phyloP scores from a whole-genome alignment of 1,139 yeast species.

The Saccharomyces hybrid region DNA sequence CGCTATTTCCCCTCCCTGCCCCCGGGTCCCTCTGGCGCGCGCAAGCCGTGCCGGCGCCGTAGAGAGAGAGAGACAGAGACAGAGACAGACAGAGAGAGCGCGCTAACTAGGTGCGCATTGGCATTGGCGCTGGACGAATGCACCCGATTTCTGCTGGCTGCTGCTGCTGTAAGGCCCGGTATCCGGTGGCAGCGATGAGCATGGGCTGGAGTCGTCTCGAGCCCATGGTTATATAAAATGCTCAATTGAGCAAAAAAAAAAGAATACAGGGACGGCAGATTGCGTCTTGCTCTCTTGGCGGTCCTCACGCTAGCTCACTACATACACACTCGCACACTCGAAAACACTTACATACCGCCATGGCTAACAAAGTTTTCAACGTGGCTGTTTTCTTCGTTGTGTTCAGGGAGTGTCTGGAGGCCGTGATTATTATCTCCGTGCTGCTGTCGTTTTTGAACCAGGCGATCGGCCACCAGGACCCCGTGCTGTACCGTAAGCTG shows the following conservation, averaged over 20 bases:
- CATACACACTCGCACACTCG: too few species aligned
- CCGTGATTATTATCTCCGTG: conserved; percentile 81
- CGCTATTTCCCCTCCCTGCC: not conserved
- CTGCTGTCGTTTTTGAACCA: conserved; percentile 73
- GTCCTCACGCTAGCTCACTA: not conserved
- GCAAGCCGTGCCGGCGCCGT: not conserved
- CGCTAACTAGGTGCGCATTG: not conserved
- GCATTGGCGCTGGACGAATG: not conserved
- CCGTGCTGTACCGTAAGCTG: conserved; percentile 35
- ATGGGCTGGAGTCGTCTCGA: not conserved
- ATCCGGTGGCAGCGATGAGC: not conserved
- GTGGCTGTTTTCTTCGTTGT: conserved; percentile 72
- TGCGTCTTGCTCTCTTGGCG: not conserved
- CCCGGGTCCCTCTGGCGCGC: not conserved
- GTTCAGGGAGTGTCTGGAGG: conserved; percentile 77
- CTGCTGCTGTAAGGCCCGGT: not conserved
- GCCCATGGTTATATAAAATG: not conserved
- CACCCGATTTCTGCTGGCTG: not conserved
- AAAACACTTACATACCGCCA: conserved; percentile 1
- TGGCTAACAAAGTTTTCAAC: conserved; percentile 33
- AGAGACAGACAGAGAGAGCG: not conserved
- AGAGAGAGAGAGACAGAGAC: not conserved
- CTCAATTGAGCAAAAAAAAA: not conserved
- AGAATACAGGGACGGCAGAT: not conserved
- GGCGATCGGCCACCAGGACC: conserved; percentile 33